phyloP scores from a whole-genome alignment of 2,329 filamentous ascomycete genomes.

The Xylaria sp. region DNA sequence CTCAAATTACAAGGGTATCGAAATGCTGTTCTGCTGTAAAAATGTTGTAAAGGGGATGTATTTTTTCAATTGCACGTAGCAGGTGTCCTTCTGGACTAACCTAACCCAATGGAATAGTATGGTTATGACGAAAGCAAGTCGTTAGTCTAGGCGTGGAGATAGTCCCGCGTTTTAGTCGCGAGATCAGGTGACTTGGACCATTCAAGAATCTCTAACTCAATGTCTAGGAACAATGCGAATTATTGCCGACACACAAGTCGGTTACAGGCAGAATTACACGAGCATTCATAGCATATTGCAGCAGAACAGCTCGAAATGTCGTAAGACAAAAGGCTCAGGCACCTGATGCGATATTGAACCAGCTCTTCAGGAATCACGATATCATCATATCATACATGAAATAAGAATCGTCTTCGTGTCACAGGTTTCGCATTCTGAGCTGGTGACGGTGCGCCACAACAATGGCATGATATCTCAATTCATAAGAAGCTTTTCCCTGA shows the following conservation, averaged over 20 bases:
- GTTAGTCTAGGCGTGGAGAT: not conserved
- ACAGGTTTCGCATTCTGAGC: slow-evolving; percentile 33
- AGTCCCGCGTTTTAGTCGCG: slow-evolving; percentile 37
- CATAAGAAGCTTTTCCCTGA: slow-evolving; percentile 52
- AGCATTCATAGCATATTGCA: not conserved
- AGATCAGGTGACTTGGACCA: slow-evolving; percentile 42
- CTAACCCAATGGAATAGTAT: not conserved
- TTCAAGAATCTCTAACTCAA: not conserved
- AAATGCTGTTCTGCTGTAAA: not conserved
- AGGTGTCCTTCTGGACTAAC: not conserved
- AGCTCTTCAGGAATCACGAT: not conserved
- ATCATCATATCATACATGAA: not conserved
- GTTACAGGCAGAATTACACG: not conserved
- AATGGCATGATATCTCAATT: slow-evolving; percentile 49
- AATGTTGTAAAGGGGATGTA: no score
- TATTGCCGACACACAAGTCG: not conserved
- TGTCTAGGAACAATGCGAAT: not conserved
- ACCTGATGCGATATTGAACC: not conserved
- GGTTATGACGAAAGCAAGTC: slow-evolving; percentile 40
- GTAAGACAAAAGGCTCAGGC: not conserved
- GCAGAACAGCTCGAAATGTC: not conserved
- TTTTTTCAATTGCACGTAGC: not conserved
- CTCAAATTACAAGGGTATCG: not conserved
- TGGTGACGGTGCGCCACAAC: slow-evolving; percentile 37
- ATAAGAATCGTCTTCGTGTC: slow-evolving; percentile 25